Percentiles rank a stretch among this genome's conserved stretches.
These are phyloP conservation scores for Hypomontagnella submonticulosa DNA, from an alignment of 495 filamentous ascomycete species.

Conservation along the genomic window DNA sequence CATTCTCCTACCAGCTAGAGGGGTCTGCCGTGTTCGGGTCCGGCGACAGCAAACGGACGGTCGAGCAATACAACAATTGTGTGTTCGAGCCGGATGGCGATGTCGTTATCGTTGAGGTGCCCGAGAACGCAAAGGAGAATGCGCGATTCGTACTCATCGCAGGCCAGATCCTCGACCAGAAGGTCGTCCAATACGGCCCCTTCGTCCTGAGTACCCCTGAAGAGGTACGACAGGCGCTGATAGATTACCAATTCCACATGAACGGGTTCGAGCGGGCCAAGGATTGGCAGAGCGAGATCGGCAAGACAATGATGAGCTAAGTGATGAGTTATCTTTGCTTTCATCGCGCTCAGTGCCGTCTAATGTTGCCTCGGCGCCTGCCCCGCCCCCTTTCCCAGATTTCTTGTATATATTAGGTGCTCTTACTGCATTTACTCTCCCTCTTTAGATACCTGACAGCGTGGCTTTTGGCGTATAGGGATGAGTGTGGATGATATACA, in stretches of 20 bases:
- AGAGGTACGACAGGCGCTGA: conserved; percentile 89
- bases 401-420: conserved; percentile 34
- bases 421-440: conserved; percentile 10
- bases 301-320: conserved; percentile 68
- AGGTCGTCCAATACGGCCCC: conserved; percentile 94
- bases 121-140: conserved; percentile 71
- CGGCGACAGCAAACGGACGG: conserved; percentile 63
- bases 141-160: conserved; percentile 82
- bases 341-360: not conserved
- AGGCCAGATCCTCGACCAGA: conserved; percentile 87
- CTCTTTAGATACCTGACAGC: conserved; percentile 29
- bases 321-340: not conserved
- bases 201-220: conserved; percentile 89
- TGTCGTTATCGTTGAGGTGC: conserved; percentile 73
- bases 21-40: conserved; percentile 76
- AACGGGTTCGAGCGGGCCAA: conserved; percentile 93
- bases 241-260: conserved; percentile 82
- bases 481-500: conserved; percentile 16
- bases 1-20: conserved; percentile 84
- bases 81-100: conserved; percentile 88
- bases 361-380: not conserved
- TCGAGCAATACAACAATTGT: conserved; percentile 85
- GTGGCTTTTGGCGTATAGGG: conserved; percentile 15
- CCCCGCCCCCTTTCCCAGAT: not conserved
- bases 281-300: conserved; percentile 92